Conservation (phyloP, 306 rosid genomes). For the Lithocarpus polystachyus region DNA sequence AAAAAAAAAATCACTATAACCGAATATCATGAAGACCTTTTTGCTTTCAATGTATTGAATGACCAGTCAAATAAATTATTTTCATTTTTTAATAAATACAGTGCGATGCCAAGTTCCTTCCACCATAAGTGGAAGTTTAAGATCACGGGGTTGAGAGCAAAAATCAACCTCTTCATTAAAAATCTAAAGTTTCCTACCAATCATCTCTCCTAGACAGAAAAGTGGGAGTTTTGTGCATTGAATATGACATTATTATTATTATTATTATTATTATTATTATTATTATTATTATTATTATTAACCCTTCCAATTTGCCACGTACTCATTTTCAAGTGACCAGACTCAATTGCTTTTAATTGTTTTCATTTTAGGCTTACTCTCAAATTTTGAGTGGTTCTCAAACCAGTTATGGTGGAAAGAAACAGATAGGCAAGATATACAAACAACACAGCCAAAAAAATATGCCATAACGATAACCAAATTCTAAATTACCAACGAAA, state of each 20-base stretch:
- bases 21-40: neutral
- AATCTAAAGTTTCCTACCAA: too few relatives aligned
- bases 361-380: neutral
- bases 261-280: too few relatives aligned
- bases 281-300: too few relatives aligned
- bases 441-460: neutral
- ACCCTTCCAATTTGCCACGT: neutral
- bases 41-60: neutral
- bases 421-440: neutral
- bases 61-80: neutral
- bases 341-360: neutral
- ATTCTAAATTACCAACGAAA: neutral
- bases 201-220: too few relatives aligned
- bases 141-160: too few relatives aligned
- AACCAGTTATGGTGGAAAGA: neutral
- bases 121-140: too few relatives aligned
- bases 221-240: too few relatives aligned
- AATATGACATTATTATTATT: too few relatives aligned
- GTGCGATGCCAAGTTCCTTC: too few relatives aligned
- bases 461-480: neutral
- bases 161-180: too few relatives aligned
- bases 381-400: neutral
- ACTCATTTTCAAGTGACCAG: neutral
- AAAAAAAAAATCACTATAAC: too few relatives aligned
- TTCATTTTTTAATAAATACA: neutral